Percentiles rank a stretch among this genome's conserved stretches.
These are phyloP conservation scores for Penicillium sp. DNA, from an alignment of 2,329 filamentous ascomycete species.

Conservation along the genomic window DNA sequence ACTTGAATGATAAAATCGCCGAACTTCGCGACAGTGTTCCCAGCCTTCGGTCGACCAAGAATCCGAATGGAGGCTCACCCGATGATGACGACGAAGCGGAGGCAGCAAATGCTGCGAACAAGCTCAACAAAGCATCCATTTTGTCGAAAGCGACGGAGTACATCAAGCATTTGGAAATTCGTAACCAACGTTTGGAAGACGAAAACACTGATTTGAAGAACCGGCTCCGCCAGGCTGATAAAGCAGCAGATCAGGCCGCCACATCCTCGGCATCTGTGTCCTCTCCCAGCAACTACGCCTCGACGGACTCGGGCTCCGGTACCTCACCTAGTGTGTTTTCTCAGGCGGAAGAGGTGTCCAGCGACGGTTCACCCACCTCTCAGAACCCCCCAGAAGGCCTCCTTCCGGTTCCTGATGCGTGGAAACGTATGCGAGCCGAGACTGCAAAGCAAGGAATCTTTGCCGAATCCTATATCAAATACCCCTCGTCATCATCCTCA, in stretches of 20 bases:
- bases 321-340: slow-evolving; percentile 44
- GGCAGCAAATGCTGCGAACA: slow-evolving; percentile 81
- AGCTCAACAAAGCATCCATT: slow-evolving; percentile 96
- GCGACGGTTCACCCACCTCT: slow-evolving; percentile 32
- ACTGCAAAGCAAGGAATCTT: slow-evolving; percentile 34
- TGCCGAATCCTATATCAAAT: slow-evolving; percentile 41
- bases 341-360: slow-evolving; percentile 36
- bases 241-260: slow-evolving; percentile 45
- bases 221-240: slow-evolving; percentile 76
- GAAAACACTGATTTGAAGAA: slow-evolving; percentile 78
- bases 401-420: slow-evolving; percentile 45
- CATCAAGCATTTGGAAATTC: slow-evolving; percentile 88
- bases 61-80: slow-evolving; percentile 35
- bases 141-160: slow-evolving; percentile 95
- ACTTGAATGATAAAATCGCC: slow-evolving; percentile 95
- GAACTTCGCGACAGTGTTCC: slow-evolving; percentile 89
- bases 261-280: slow-evolving; percentile 40
- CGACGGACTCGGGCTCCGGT: slow-evolving; percentile 35
- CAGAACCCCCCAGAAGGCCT: slow-evolving; percentile 42
- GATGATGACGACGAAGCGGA: slow-evolving; percentile 77
- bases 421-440: slow-evolving; percentile 42
- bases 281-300: slow-evolving; percentile 42
- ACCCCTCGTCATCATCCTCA: slow-evolving; percentile 18
- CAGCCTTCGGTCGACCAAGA: slow-evolving; percentile 75
- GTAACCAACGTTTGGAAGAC: slow-evolving; percentile 76